phyloP scores from a whole-genome alignment of 331 rosid genomes.

The Malus hybrid region DNA sequence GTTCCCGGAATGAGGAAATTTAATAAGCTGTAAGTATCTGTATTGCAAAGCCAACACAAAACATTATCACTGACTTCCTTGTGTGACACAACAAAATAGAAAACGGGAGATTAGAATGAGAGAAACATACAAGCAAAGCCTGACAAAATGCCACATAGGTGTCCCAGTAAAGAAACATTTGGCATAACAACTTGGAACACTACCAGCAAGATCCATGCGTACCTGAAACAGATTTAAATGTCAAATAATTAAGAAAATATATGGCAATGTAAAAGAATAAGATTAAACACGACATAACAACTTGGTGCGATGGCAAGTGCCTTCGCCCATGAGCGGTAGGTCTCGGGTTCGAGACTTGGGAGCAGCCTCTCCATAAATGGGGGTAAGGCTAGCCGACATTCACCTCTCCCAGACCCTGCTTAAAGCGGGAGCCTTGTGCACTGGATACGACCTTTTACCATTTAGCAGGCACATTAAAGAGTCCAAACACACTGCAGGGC shows the following conservation, averaged over 20 bases:
- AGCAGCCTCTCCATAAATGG: too few relatives aligned
- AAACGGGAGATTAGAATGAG: not conserved
- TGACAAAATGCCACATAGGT: conserved; percentile 94
- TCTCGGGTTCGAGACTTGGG: too few relatives aligned
- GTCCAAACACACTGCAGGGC: conserved; percentile 83
- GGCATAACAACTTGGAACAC: conserved; percentile 93
- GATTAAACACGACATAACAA: not conserved
- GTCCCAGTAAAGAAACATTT: conserved; percentile 91
- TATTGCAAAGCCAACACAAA: conserved; percentile 21
- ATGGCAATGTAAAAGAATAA: conserved; percentile 1
- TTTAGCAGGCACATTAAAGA: conserved; percentile 88
- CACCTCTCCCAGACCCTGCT: too few relatives aligned
- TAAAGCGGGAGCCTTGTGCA: too few relatives aligned
- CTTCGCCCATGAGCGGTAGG: too few relatives aligned
- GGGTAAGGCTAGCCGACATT: too few relatives aligned
- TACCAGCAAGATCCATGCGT: conserved; percentile 81
- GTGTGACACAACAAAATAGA: not conserved
- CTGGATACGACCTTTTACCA: too few relatives aligned
- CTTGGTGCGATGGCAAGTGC: too few relatives aligned
- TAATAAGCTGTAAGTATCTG: conserved; percentile 85
- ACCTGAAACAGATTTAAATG: conserved; percentile 45
- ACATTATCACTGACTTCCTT: conserved; percentile 6
- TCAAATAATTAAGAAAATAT: conserved; percentile 18
- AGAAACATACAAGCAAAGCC: conserved; percentile 87
- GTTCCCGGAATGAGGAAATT: conserved; percentile 82